Base-by-base conservation (phyloP, 2,329 filamentous ascomycete genomes). In the Alternaria triticina region DNA sequence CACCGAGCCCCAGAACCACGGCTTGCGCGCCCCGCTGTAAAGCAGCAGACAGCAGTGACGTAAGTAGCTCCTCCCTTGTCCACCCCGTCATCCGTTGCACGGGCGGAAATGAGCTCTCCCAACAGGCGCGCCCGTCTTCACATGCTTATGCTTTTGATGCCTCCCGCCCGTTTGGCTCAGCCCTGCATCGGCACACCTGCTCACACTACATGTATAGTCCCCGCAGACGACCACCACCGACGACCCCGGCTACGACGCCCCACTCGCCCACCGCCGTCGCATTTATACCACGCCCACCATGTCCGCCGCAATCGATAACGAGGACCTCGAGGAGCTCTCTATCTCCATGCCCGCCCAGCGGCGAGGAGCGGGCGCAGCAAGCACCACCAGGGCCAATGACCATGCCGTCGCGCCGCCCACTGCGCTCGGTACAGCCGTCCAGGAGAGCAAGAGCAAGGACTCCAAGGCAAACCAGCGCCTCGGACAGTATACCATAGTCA, bases 401-500 rank as follows among this genome's bases (percentile, higher is more conserved):
- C 79, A 73, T 47, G 61, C 69, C 57, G 62, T 73, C 15, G 69
- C 69, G n/a, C 68, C 74, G 50, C 64, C 71, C 56, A 69, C 73
- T 62, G 71, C 63, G 33, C 70, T 65, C 57, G 67, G 62, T n/a
- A 72, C 69, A 50, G 65, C 70, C 7, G 52, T 69, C 59, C 62
- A 74, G 59, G 70, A 77, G 69, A 68, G 81, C 83, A 78, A 84
- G 81, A 62, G 82, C 81, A 65, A 84, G 81, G 70, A 83, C 77
- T 71, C 80, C 83, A 90, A 87, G 83, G 88, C 89, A 68, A 93
- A 92, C 83, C 91, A 95, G 83, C 90, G 95, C 70, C 89, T 98
- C 75, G 94, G 94, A 70, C 92, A 94, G 81, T 99, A 99, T 84
- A 92, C 91, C 74, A 90, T 97, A 61, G 86, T 97, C 72, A 91